phyloP scores from a whole-genome alignment of 331 rosid species.

The Prunus yedoensis region DNA sequence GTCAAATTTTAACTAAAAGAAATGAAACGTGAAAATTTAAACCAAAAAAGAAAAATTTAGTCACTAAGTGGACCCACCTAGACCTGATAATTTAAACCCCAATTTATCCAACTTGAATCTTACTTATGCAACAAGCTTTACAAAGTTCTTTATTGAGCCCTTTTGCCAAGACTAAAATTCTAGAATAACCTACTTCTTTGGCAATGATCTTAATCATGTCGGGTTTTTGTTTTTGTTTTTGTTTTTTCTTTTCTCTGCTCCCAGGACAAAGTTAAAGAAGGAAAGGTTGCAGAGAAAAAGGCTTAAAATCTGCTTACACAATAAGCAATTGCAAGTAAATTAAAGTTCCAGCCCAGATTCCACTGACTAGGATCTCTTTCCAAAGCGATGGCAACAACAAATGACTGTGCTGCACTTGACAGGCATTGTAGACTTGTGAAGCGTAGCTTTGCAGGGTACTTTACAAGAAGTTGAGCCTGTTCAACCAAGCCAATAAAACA shows the following conservation, averaged over 20 bases:
- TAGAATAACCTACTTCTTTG: too few relatives aligned
- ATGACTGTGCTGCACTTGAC: constrained; percentile 49
- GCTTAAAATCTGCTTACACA: constrained; percentile 28
- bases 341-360: constrained; percentile 61
- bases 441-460: constrained; percentile 49
- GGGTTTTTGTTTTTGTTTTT: too few relatives aligned
- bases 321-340: constrained; percentile 34
- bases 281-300: background rate
- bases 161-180: too few relatives aligned
- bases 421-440: constrained; percentile 49
- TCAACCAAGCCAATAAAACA: background rate
- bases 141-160: too few relatives aligned
- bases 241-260: background rate
- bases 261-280: background rate
- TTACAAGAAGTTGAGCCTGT: constrained; percentile 50
- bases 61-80: too few relatives aligned
- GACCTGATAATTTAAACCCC: too few relatives aligned
- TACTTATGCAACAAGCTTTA: too few relatives aligned
- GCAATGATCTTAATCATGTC: too few relatives aligned
- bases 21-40: too few relatives aligned
- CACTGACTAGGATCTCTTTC: constrained; percentile 27
- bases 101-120: too few relatives aligned
- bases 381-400: constrained; percentile 7
- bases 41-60: too few relatives aligned
- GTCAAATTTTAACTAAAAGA: too few relatives aligned